These are phyloP conservation scores for Tricholoma saponaceum DNA, from an alignment of 768 basidiomycete genomes.

Conservation along the genomic window DNA sequence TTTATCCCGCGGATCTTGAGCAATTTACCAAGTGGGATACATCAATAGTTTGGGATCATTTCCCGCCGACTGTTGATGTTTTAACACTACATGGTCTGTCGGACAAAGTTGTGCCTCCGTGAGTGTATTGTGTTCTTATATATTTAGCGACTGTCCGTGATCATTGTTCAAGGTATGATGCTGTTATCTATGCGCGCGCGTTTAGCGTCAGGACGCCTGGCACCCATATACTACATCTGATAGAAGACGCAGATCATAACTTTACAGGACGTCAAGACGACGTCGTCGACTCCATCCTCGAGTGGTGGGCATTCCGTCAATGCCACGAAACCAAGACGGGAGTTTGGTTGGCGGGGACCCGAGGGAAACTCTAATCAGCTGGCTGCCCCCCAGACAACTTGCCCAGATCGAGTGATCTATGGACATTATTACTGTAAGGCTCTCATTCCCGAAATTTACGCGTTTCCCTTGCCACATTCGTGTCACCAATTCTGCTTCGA, in stretches of 20 bases:
- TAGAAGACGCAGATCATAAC: conserved; percentile 80
- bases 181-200: conserved; percentile 61
- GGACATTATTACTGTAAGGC: too few relatives aligned
- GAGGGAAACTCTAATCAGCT: conserved; percentile 39
- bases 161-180: conserved; percentile 54
- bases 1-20: conserved; percentile 58
- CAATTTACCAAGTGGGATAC: conserved; percentile 64
- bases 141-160: not conserved
- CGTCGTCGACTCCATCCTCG: conserved; percentile 60
- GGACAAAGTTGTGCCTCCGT: conserved; percentile 70
- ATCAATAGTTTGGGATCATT: conserved; percentile 61
- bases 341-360: conserved; percentile 56
- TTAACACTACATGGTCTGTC: conserved; percentile 73
- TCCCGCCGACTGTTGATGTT: conserved; percentile 62
- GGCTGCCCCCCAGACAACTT: not conserved
- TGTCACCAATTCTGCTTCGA: not conserved
- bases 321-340: conserved; percentile 53
- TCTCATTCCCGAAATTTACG: not conserved
- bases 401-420: too few relatives aligned
- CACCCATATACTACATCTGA: conserved; percentile 63
- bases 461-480: not conserved
- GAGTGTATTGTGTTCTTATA: conserved; percentile 24
- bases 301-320: conserved; percentile 56
- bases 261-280: conserved; percentile 67
- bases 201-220: conserved; percentile 56